Evolutionary conservation across 495 filamentous ascomycete species (phyloP).

Genomic region (Tuber umbilicatum): DNA sequence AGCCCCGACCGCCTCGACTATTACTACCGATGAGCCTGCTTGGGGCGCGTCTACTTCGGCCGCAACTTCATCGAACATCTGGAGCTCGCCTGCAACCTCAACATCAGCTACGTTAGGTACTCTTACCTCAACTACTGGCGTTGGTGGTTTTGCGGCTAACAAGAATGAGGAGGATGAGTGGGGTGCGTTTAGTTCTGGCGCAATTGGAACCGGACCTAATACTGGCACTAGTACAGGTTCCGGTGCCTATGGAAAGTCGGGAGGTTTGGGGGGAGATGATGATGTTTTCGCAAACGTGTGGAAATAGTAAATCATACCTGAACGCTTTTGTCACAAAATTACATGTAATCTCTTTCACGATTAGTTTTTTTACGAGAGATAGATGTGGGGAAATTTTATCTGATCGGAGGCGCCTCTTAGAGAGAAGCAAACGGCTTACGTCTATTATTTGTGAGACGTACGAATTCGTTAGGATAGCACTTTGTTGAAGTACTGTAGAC

Average conservation of each 20-base stretch:
- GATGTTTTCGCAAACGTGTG: constrained; percentile 42
- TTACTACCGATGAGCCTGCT: constrained; percentile 33
- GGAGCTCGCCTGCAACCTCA: constrained; percentile 43
- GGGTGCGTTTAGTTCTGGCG: constrained; percentile 40
- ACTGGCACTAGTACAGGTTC: constrained; percentile 11
- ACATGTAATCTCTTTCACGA: not conserved
- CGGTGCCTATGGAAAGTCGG: constrained; percentile 13
- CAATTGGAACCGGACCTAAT: constrained; percentile 13
- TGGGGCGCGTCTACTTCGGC: constrained; percentile 34
- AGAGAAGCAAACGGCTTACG: not conserved
- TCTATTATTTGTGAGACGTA: not conserved
- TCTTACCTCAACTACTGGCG: not conserved
- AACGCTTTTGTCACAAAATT: not conserved
- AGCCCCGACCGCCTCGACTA: constrained; percentile 43
- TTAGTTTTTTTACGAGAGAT: constrained; percentile 15
- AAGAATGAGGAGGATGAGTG: constrained; percentile 39
- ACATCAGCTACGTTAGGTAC: not conserved
- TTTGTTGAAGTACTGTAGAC: not conserved
- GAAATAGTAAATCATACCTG: constrained; percentile 23
- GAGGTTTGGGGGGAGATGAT: constrained; percentile 26
- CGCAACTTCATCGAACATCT: constrained; percentile 41
- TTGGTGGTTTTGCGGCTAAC: not conserved
- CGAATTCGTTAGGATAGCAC: not conserved
- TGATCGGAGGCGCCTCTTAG: not conserved
- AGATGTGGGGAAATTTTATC: constrained; percentile 5